Evolutionary conservation across 1,139 yeast genomes (phyloP).

Genomic region (Blastobotrys indianensis): DNA sequence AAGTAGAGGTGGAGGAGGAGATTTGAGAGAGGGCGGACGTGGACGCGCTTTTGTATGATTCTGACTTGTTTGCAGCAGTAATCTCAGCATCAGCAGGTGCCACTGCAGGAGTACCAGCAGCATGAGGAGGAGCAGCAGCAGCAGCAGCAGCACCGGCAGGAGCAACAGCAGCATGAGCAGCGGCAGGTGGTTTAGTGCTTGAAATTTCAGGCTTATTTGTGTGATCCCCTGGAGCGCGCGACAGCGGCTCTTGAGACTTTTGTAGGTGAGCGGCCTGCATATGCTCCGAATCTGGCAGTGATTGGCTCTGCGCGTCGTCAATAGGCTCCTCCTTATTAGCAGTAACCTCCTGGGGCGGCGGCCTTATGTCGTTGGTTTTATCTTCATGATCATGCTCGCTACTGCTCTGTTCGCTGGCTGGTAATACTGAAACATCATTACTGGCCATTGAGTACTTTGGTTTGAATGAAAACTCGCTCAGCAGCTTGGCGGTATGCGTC

Average conservation of each 20-base stretch:
- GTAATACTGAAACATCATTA: too few relatives aligned
- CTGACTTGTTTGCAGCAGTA: not conserved
- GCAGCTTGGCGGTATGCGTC: too few relatives aligned
- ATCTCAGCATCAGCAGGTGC: not conserved
- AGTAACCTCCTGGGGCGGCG: not conserved
- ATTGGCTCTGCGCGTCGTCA: not conserved
- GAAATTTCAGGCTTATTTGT: not conserved
- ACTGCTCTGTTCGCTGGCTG: too few relatives aligned
- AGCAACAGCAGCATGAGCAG: not conserved
- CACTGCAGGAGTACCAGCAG: not conserved
- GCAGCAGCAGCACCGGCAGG: not conserved
- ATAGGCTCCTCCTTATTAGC: not conserved
- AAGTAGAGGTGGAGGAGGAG: not conserved
- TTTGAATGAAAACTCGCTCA: too few relatives aligned
- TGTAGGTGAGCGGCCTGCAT: not conserved
- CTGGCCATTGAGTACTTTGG: too few relatives aligned
- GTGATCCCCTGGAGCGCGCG: not conserved
- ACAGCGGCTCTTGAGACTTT: not conserved
- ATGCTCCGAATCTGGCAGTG: conserved; percentile 1
- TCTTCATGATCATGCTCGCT: too few relatives aligned
- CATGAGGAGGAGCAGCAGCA: not conserved
- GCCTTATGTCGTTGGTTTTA: not conserved
- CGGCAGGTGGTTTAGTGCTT: not conserved
- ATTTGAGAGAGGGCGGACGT: not conserved
- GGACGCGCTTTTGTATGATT: not conserved